These are phyloP conservation scores for Backusella circina DNA, from an alignment of 192 early-diverging fungal species.

Conservation along the genomic window DNA sequence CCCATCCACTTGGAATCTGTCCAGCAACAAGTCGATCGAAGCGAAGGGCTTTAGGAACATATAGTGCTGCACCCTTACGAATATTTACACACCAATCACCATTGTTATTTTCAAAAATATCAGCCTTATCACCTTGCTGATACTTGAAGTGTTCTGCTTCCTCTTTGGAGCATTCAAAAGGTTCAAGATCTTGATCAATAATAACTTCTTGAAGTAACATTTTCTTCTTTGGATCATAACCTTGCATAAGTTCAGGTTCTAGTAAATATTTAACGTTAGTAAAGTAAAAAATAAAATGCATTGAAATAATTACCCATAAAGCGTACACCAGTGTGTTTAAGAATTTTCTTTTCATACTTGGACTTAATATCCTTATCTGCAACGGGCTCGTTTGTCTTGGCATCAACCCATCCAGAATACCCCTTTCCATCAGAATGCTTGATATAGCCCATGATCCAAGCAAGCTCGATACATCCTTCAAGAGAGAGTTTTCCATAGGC, in stretches of 20 bases:
- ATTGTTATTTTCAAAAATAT: slow-evolving; percentile 59
- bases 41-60: slow-evolving; percentile 89
- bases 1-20: slow-evolving; percentile 95
- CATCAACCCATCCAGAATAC: slow-evolving; percentile 94
- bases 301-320: slow-evolving; percentile 54
- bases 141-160: slow-evolving; percentile 84
- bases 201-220: slow-evolving; percentile 86
- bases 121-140: slow-evolving; percentile 77
- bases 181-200: slow-evolving; percentile 81
- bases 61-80: slow-evolving; percentile 83
- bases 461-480: slow-evolving; percentile 93
- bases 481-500: slow-evolving; percentile 82
- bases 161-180: slow-evolving; percentile 84
- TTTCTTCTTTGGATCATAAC: slow-evolving; percentile 84
- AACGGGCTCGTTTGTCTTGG: slow-evolving; percentile 80
- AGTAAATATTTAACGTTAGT: background rate
- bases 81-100: slow-evolving; percentile 77
- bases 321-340: slow-evolving; percentile 90
- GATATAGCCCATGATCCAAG: slow-evolving; percentile 97
- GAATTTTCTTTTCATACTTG: slow-evolving; percentile 86
- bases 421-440: slow-evolving; percentile 76
- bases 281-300: background rate
- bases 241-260: slow-evolving; percentile 75
- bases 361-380: slow-evolving; percentile 82
- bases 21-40: slow-evolving; percentile 91